phyloP scores from a whole-genome alignment of 495 filamentous ascomycete genomes.

The Aspergillus nanangensis region DNA sequence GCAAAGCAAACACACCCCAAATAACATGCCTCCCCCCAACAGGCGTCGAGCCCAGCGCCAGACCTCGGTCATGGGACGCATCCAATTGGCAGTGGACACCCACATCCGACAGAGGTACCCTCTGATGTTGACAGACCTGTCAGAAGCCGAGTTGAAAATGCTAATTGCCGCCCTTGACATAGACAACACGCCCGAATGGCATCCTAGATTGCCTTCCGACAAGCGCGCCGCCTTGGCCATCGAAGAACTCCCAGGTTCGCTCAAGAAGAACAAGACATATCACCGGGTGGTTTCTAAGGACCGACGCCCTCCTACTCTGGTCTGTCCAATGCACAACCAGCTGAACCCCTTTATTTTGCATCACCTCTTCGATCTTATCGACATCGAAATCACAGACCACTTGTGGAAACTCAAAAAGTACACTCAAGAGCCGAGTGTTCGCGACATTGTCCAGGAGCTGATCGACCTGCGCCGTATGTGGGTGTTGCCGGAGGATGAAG shows the following conservation, averaged over 20 bases:
- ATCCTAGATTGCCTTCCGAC: background rate
- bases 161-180: conserved; percentile 12
- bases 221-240: conserved; percentile 6
- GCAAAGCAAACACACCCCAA: too few species aligned
- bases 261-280: background rate
- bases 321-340: conserved; percentile 19
- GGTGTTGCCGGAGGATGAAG: conserved; percentile 26
- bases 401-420: conserved; percentile 21
- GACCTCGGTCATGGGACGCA: too few species aligned
- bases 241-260: conserved; percentile 15
- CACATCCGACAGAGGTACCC: conserved; percentile 11
- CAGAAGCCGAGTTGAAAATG: conserved; percentile 5
- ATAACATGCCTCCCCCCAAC: too few species aligned
- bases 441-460: conserved; percentile 11
- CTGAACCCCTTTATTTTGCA: conserved; percentile 21
- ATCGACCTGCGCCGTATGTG: conserved; percentile 14
- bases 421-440: conserved; percentile 9
- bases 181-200: conserved; percentile 3
- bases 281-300: conserved; percentile 12
- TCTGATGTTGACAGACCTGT: conserved; percentile 15
- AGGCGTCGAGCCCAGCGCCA: too few species aligned
- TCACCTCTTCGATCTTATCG: conserved; percentile 17
- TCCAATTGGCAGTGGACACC: too few species aligned
- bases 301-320: conserved; percentile 5
- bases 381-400: conserved; percentile 25